Evolutionary conservation across 2,329 filamentous ascomycete species (phyloP).

Genomic region (Dactylella cylindrospora): DNA sequence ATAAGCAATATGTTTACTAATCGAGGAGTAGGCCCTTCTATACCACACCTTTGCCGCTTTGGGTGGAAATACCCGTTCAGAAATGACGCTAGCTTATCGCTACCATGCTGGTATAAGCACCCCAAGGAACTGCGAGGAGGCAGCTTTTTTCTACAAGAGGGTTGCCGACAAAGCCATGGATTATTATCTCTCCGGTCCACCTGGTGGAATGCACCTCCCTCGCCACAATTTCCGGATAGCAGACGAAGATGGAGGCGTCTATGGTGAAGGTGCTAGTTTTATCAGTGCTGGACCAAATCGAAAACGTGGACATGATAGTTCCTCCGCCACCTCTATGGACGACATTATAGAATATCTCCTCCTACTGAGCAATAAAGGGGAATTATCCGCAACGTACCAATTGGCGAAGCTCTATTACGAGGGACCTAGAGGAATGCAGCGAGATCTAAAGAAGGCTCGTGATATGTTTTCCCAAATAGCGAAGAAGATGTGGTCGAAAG

Average conservation of each 20-base stretch:
- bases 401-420: slow-evolving; percentile 87
- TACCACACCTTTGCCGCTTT: slow-evolving; percentile 94
- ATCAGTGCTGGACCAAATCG: slow-evolving; percentile 84
- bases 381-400: slow-evolving; percentile 82
- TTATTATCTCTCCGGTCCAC: slow-evolving; percentile 86
- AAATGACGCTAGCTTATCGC: slow-evolving; percentile 91
- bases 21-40: slow-evolving; percentile 64
- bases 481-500: slow-evolving; percentile 76
- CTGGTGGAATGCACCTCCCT: slow-evolving; percentile 77
- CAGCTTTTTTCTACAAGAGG: slow-evolving; percentile 83
- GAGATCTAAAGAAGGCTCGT: slow-evolving; percentile 72
- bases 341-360: slow-evolving; percentile 94
- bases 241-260: slow-evolving; percentile 87
- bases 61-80: slow-evolving; percentile 75
- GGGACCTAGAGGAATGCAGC: slow-evolving; percentile 72
- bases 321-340: slow-evolving; percentile 81
- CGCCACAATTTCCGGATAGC: slow-evolving; percentile 81
- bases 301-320: slow-evolving; percentile 67
- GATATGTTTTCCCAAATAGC: slow-evolving; percentile 80
- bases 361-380: slow-evolving; percentile 84
- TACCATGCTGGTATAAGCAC: slow-evolving; percentile 83
- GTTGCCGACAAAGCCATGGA: slow-evolving; percentile 90
- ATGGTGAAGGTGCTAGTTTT: slow-evolving; percentile 90
- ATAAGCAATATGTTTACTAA: background rate
- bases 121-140: slow-evolving; percentile 79